Conservation (phyloP, 2,329 filamentous ascomycete species). For the Ophiostoma sp. region DNA sequence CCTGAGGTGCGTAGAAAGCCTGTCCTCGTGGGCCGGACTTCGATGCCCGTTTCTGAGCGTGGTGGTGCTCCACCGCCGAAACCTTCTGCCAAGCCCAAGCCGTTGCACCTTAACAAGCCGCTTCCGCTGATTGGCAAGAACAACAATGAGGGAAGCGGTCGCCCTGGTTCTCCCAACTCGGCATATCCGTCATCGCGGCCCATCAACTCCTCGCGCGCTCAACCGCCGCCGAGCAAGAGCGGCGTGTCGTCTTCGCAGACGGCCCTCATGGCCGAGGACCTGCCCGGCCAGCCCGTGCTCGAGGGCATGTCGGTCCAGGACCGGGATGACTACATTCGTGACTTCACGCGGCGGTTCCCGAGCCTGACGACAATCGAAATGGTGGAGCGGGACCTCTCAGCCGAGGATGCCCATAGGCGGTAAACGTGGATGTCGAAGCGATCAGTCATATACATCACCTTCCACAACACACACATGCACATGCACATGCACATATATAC, state of each 20-base stretch:
- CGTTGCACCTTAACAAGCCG: conserved; percentile 57
- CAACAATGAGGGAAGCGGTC: conserved; percentile 28
- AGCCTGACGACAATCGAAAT: conserved; percentile 83
- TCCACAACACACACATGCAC: not conserved
- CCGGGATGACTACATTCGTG: conserved; percentile 63
- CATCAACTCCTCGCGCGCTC: not conserved
- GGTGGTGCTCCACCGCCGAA: conserved; percentile 33
- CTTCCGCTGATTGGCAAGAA: conserved; percentile 16
- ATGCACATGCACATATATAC: conserved; percentile 7
- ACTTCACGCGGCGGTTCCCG: conserved; percentile 85
- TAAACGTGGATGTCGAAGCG: not conserved
- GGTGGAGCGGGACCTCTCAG: conserved; percentile 68
- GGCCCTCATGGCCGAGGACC: conserved; percentile 47
- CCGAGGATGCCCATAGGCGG: conserved; percentile 34
- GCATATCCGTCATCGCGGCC: conserved; percentile 29
- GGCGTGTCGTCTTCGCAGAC: not conserved
- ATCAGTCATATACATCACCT: not conserved
- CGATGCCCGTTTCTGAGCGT: not conserved
- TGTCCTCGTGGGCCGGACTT: not conserved
- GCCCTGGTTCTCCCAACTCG: conserved; percentile 46
- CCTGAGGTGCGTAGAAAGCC: conserved; percentile 27
- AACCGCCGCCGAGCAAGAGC: conserved; percentile 29
- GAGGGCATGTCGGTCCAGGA: conserved; percentile 56
- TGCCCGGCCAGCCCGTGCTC: conserved; percentile 51
- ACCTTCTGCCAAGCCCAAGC: conserved; percentile 62